phyloP scores from a whole-genome alignment of 805 yeast species.

The Candida silvicultrix region DNA sequence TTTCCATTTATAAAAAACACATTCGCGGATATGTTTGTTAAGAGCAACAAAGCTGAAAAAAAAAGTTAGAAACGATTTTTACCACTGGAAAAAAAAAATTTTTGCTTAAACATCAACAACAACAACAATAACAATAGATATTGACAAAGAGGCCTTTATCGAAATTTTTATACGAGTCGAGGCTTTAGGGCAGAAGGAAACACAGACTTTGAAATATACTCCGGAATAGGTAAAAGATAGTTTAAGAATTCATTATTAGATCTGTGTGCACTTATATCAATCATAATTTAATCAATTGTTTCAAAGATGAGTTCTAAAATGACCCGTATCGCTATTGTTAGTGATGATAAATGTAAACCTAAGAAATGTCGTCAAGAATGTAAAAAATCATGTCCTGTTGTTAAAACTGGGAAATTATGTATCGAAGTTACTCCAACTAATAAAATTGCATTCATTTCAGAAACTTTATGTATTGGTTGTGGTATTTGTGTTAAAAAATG shows the following conservation, averaged over 20 bases:
- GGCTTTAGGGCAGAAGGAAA: no score
- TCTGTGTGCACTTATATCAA: no score
- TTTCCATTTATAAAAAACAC: not conserved
- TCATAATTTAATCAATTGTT: no score
- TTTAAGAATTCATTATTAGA: no score
- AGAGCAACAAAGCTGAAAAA: not conserved
- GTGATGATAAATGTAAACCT: slow-evolving; percentile 93
- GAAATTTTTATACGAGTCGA: no score
- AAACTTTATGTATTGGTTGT: slow-evolving; percentile 94
- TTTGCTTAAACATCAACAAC: slow-evolving; percentile 1
- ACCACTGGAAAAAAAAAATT: not conserved
- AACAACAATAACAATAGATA: not conserved
- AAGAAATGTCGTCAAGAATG: slow-evolving; percentile 98
- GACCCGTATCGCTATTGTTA: slow-evolving; percentile 93
- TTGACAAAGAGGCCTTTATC: no score
- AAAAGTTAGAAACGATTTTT: no score
- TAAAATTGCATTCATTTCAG: slow-evolving; percentile 93
- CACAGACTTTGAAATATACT: no score
- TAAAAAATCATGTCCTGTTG: slow-evolving; percentile 95
- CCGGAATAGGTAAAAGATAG: no score
- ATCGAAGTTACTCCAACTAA: slow-evolving; percentile 89
- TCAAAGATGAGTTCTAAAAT: slow-evolving; percentile 35
- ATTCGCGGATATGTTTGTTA: not conserved
- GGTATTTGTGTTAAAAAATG: slow-evolving; percentile 99
- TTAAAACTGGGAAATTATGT: slow-evolving; percentile 95